A percentile compares a stretch with the other conserved stretches of the same genome.
Conservation (phyloP, 148 eudicot genomes). For the Spergularia marina region DNA sequence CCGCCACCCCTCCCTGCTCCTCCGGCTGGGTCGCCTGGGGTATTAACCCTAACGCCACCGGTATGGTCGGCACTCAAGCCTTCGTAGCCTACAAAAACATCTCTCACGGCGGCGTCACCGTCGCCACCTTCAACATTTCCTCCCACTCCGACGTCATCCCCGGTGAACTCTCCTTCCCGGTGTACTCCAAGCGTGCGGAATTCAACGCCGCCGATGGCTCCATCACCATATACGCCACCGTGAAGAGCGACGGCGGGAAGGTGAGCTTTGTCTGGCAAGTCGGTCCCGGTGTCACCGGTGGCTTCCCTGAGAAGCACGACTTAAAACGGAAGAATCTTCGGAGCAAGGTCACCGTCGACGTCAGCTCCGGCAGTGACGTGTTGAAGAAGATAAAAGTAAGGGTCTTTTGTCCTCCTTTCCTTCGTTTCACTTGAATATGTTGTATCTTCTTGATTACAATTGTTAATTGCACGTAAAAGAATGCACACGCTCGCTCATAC, state of each 20-base stretch:
- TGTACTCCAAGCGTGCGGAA: conserved; percentile 40
- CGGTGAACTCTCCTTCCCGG: conserved; percentile 33
- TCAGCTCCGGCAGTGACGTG: conserved; percentile 21
- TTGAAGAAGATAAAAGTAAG: conserved; percentile 54
- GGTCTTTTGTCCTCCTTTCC: conserved; percentile 22
- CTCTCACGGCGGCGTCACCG: conserved; percentile 37
- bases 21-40: conserved; percentile 84
- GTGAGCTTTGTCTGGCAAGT: conserved; percentile 82
- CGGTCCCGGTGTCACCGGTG: conserved; percentile 40
- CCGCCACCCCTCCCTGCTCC: conserved; percentile 41
- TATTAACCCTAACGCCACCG: conserved; percentile 55
- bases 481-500: no score
- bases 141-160: conserved; percentile 27
- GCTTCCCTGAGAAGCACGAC: conserved; percentile 48
- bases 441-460: no score
- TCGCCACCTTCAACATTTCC: conserved; percentile 48
- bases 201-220: conserved; percentile 31
- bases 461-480: background rate
- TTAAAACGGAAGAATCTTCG: conserved; percentile 47
- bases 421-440: background rate
- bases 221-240: conserved; percentile 45
- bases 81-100: conserved; percentile 42
- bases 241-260: conserved; percentile 26
- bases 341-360: conserved; percentile 50
- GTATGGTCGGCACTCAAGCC: conserved; percentile 69